Evolutionary conservation across 352 stramenopile genomes (phyloP), one percentile per base, ranked within the genome.

Genomic region (Globisporangium sylvaticum): DNA sequence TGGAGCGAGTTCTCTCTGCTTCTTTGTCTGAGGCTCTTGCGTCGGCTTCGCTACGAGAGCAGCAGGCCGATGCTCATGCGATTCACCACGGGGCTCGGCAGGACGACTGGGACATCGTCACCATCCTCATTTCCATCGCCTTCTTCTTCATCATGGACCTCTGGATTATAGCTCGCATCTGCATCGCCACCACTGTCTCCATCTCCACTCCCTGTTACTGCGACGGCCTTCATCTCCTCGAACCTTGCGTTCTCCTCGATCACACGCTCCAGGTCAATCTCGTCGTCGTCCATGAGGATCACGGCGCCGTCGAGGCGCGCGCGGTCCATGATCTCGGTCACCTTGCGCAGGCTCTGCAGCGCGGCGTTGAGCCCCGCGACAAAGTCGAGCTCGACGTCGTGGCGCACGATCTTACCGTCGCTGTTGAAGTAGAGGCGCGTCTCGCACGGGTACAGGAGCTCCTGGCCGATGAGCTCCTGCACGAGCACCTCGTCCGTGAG

Each of bases 341-440:
- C 68, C 27, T 67, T 27, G 2, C 52, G 27, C 1, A 74, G 53
- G 31, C 50, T 73, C 25, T 58, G 22, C 22, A 90, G 67, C 18
- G 78, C 52, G 1, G 59, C 59, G 52, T 73, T 81, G 50, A 86
- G 53, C 0, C 76, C 80, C 6, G 58, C 37, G 4, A 84, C 69
- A 62, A 87, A 87, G 66, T 83, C 74, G n/a, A 86, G 62, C 8
- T 79, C 62, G 22, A 62, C 66, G 56, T 85, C 78, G 56, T 76
- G 34, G 3, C 69, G 73, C 66, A 79, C 72, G 42, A 85, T 74
- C 58, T 79, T 73, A 50, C 71, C 74, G 39, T 71, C 68, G 57
- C 81, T 64, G 31, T 83, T 82, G 29, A 86, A 88, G 4, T 75
- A 75, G 48, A 84, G 76, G 4, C 69, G 73, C 29, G 71, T 81